Evolutionary conservation across 2,329 filamentous ascomycete species (phyloP), one percentile per base, ranked within the genome.

Genomic region (Alternaria sp.): DNA sequence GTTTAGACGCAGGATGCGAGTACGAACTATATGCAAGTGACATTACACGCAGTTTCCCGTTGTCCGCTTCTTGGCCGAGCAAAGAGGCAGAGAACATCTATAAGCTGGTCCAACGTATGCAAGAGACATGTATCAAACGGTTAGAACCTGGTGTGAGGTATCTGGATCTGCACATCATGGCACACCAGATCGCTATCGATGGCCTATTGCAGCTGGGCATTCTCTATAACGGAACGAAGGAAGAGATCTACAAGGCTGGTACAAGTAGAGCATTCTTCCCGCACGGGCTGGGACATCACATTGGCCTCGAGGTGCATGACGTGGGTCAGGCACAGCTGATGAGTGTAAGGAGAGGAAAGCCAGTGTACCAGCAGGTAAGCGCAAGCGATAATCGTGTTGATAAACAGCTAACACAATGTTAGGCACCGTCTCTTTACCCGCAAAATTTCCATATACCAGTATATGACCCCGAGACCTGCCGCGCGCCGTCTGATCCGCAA

Each of bases 221-320:
- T 42, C 79, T 97, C 7, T 83, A 84, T 44, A 89, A 89, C 56
- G 89, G 87, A 7, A 82, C 82, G 0, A 82, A 79, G 36, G 86
- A 89, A 18, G 93, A 93, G 68, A 91, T 97, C 24, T 86, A 96
- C 62, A 85, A 88, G 67, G 88, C 87, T 43, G 86, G 93, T 56
- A 92, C 93, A n/a, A 94, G 91, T 71, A 88, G 91, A 24, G 94
- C 93, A 2, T 97, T 97, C 82, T 92, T 97, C 74, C 94, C 94
- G 1, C 94, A 97, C 76, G 94, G 94, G 0, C 82, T 97, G 1
- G 94, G 94, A 0, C 94, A 97, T 79, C 94, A 96, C 76, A 83
- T 97, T 9, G 94, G 94, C 63, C 90, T 97, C 85, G 94, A 97
- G 76, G 96, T 93, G 2, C 94, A 97, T 77, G 94, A 97, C 67